Evolutionary conservation across 2,329 filamentous ascomycete species (phyloP).

Genomic region (Ophiocordyceps robertsii): DNA sequence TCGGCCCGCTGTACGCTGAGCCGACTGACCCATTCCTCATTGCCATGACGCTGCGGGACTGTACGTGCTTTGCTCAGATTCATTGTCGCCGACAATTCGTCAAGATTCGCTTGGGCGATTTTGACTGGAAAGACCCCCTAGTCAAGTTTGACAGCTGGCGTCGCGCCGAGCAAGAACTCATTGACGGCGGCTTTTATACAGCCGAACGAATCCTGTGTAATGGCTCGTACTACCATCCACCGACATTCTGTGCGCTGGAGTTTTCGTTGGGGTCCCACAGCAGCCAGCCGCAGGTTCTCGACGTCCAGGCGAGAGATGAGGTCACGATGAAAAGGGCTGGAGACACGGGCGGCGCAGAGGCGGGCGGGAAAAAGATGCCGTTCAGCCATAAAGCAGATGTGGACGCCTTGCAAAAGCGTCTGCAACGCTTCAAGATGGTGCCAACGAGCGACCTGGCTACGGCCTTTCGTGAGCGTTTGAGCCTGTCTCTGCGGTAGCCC

Average conservation of each 20-base stretch:
- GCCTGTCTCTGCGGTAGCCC: too few relatives aligned
- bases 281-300: conserved; percentile 8
- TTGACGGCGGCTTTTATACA: conserved; percentile 58
- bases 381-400: conserved; percentile 10
- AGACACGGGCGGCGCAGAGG: not conserved
- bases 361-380: conserved; percentile 2
- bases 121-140: conserved; percentile 60
- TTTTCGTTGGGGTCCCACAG: conserved; percentile 7
- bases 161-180: conserved; percentile 45
- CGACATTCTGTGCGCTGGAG: conserved; percentile 22
- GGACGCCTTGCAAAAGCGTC: conserved; percentile 2
- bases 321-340: not conserved
- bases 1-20: conserved; percentile 27
- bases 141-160: conserved; percentile 60
- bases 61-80: conserved; percentile 59
- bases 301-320: conserved; percentile 5
- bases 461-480: not conserved
- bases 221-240: conserved; percentile 19
- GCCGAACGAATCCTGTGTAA: conserved; percentile 22
- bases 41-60: conserved; percentile 73
- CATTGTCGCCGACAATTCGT: conserved; percentile 19
- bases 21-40: conserved; percentile 38
- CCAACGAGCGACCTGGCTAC: not conserved
- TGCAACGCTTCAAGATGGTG: conserved; percentile 3
- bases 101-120: conserved; percentile 54